Conservation (phyloP, 768 basidiomycete species). For the Auricularia sp. region DNA sequence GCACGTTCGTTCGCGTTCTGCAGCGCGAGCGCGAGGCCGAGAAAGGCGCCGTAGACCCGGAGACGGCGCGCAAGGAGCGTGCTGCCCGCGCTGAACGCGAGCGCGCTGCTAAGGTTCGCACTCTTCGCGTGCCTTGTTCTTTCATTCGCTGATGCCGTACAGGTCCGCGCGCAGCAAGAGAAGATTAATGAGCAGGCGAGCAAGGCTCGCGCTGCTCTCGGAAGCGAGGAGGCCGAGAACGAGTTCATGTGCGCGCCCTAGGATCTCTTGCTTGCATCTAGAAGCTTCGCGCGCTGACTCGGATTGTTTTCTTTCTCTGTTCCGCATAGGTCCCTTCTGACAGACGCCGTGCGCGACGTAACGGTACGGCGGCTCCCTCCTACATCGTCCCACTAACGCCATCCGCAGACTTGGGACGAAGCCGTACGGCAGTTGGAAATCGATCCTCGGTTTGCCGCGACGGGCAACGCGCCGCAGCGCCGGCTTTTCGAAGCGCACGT, state of each 20-base stretch:
- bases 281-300: conserved; percentile 34
- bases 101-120: conserved; percentile 60
- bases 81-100: conserved; percentile 68
- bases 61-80: conserved; percentile 43
- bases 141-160: conserved; percentile 34
- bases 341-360: conserved; percentile 86
- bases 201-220: conserved; percentile 3
- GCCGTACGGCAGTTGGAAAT: conserved; percentile 54
- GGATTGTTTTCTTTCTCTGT: conserved; percentile 11
- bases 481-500: conserved; percentile 70
- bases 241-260: conserved; percentile 61
- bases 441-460: conserved; percentile 65
- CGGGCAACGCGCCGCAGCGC: conserved; percentile 50
- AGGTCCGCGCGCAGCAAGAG: conserved; percentile 4
- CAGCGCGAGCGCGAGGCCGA: conserved; percentile 12
- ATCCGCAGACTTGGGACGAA: conserved; percentile 49
- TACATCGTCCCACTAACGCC: conserved; percentile 27
- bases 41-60: conserved; percentile 11
- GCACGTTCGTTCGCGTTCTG: neutral
- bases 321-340: conserved; percentile 55
- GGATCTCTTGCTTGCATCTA: conserved; percentile 10
- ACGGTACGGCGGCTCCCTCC: conserved; percentile 48
- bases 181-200: conserved; percentile 5
- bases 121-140: conserved; percentile 55
- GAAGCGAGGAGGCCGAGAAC: conserved; percentile 57